Conservation (phyloP, 2,329 filamentous ascomycete genomes). For the Calonectria pauciramosa region DNA sequence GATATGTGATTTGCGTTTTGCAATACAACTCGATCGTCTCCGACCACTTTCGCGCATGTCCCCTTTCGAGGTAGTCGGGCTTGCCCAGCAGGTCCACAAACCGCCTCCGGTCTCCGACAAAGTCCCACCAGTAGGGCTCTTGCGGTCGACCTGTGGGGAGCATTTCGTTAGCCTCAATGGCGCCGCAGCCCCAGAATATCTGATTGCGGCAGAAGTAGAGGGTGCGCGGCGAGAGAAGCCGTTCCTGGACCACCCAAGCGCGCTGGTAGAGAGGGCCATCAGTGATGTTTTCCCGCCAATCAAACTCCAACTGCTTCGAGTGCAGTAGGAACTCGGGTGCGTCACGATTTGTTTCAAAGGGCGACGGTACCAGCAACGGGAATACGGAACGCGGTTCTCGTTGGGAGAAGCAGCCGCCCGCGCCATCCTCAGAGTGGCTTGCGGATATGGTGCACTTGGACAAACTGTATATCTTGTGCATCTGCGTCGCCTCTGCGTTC, state of each 20-base stretch:
- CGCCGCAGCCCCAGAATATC: background rate
- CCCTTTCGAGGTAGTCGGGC: background rate
- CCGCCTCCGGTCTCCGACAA: background rate
- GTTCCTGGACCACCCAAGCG: background rate
- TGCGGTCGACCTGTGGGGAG: background rate
- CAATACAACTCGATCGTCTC: background rate
- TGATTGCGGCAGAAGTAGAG: background rate
- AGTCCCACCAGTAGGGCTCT: background rate
- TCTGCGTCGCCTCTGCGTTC: background rate
- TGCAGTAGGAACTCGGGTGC: background rate
- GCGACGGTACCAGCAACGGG: background rate
- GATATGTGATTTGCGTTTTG: background rate
- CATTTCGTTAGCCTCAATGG: background rate
- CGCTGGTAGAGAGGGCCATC: conserved; percentile 15
- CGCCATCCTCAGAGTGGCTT: background rate
- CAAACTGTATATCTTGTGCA: background rate
- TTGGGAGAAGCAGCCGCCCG: background rate
- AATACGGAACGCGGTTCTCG: background rate
- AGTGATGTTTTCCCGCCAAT: background rate
- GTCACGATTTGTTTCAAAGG: background rate
- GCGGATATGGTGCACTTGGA: background rate
- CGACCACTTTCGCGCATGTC: background rate
- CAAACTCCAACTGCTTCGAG: background rate
- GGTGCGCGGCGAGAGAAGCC: background rate
- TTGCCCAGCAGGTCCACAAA: background rate